These are phyloP conservation scores for Thermomucor indicae-seudaticae DNA, from an alignment of 371 early-diverging fungal genomes.

Conservation along the genomic window DNA sequence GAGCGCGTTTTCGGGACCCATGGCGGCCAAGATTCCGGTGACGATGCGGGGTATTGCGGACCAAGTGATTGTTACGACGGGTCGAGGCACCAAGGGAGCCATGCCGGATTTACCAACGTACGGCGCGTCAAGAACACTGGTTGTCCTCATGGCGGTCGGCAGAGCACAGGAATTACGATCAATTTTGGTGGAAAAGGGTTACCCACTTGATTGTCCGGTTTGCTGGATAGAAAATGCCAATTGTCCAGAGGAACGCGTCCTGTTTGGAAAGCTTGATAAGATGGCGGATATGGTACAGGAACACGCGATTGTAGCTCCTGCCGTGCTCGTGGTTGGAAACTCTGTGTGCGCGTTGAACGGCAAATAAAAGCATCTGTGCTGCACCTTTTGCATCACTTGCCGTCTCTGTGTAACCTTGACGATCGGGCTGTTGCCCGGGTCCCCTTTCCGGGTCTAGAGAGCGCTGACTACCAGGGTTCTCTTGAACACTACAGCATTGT, in stretches of 20 bases:
- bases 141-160: slow-evolving; percentile 82
- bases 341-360: slow-evolving; percentile 6
- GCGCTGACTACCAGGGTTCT: too few relatives aligned
- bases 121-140: slow-evolving; percentile 63
- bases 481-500: too few relatives aligned
- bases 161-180: slow-evolving; percentile 57
- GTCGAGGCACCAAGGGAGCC: slow-evolving; percentile 66
- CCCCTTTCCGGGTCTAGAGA: too few relatives aligned
- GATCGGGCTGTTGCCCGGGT: too few relatives aligned
- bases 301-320: slow-evolving; percentile 60
- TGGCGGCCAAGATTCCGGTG: slow-evolving; percentile 66
- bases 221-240: slow-evolving; percentile 73
- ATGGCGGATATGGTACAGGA: slow-evolving; percentile 47
- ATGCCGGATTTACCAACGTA: slow-evolving; percentile 73
- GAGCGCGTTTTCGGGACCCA: slow-evolving; percentile 71
- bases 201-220: slow-evolving; percentile 56
- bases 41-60: slow-evolving; percentile 76
- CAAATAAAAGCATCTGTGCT: too few relatives aligned
- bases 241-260: slow-evolving; percentile 56
- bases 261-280: slow-evolving; percentile 52
- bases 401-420: too few relatives aligned
- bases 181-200: slow-evolving; percentile 47
- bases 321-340: slow-evolving; percentile 65
- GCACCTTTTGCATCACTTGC: too few relatives aligned
- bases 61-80: slow-evolving; percentile 79